Evolutionary conservation across 1,284 basidiomycete species (phyloP).

Genomic region (Vanrija sp.): DNA sequence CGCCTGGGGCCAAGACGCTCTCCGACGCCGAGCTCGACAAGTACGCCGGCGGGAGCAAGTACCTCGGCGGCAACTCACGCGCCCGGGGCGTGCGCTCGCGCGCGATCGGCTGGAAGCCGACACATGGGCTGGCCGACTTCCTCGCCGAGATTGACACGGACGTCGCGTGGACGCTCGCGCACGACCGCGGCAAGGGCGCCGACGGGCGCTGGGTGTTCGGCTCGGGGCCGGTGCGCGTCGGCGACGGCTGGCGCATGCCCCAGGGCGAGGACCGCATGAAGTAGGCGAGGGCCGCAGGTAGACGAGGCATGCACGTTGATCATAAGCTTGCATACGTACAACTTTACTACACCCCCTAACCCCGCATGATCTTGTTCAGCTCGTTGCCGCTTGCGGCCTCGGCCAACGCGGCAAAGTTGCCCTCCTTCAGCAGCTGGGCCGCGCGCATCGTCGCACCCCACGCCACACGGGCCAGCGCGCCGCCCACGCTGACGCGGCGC

Average conservation of each 20-base stretch:
- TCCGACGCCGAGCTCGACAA: slow-evolving; percentile 43
- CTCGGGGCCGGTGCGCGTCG: not conserved
- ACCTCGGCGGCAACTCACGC: slow-evolving; percentile 58
- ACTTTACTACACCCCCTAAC: too few species aligned
- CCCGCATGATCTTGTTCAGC: too few species aligned
- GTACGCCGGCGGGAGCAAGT: slow-evolving; percentile 42
- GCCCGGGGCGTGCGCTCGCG: slow-evolving; percentile 55
- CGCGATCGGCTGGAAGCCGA: slow-evolving; percentile 53
- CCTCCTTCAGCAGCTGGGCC: not conserved
- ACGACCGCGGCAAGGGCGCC: slow-evolving; percentile 5
- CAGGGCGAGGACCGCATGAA: too few species aligned
- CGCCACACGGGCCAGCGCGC: not conserved
- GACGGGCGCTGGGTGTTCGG: slow-evolving; percentile 7
- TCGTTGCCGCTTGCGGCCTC: not conserved
- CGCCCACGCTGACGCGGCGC: slow-evolving; percentile 3
- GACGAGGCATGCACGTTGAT: too few species aligned
- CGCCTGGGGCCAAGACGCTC: slow-evolving; percentile 34
- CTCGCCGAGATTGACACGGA: slow-evolving; percentile 17
- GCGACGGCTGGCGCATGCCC: slow-evolving; percentile 5
- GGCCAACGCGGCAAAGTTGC: not conserved
- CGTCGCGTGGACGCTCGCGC: slow-evolving; percentile 6
- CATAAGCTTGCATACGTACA: too few species aligned
- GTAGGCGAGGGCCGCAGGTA: too few species aligned
- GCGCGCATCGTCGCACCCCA: slow-evolving; percentile 4
- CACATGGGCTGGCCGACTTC: slow-evolving; percentile 27